Conservation (phyloP, 768 basidiomycete species). For the Amanita phalloides region DNA sequence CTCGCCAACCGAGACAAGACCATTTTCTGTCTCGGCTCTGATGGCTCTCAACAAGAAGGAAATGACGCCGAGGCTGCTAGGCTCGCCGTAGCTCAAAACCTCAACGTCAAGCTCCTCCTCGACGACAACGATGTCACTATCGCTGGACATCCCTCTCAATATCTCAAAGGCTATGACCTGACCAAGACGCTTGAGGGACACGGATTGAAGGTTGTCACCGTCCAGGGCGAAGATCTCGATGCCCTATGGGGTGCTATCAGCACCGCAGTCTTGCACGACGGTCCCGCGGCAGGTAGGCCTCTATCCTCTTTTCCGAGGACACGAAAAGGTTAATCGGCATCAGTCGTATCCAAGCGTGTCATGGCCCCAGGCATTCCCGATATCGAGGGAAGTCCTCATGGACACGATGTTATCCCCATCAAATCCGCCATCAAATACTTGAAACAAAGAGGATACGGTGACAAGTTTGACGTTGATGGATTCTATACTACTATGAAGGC, state of each 20-base stretch:
- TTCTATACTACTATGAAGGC: constrained; percentile 63
- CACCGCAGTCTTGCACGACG: constrained; percentile 44
- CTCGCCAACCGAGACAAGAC: constrained; percentile 69
- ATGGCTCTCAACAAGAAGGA: constrained; percentile 88
- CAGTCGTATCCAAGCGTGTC: constrained; percentile 58
- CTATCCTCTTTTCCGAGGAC: not conserved
- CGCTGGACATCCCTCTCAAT: constrained; percentile 82
- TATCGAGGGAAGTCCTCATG: constrained; percentile 71
- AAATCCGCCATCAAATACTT: constrained; percentile 74
- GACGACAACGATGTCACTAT: constrained; percentile 92
- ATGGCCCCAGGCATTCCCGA: constrained; percentile 65
- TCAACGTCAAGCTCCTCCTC: constrained; percentile 81
- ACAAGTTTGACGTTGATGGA: constrained; percentile 23
- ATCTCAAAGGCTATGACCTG: constrained; percentile 71
- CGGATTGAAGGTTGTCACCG: constrained; percentile 66
- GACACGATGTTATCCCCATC: constrained; percentile 80
- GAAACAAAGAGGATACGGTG: constrained; percentile 44
- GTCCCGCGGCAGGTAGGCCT: constrained; percentile 63
- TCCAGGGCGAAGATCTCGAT: constrained; percentile 73
- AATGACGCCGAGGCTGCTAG: constrained; percentile 87
- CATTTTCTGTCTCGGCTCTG: constrained; percentile 78
- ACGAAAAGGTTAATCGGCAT: not conserved
- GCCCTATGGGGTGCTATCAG: constrained; percentile 61
- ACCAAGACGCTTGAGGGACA: constrained; percentile 69
- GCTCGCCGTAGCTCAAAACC: constrained; percentile 70